phyloP scores from a whole-genome alignment of 352 stramenopile species.

The Blastocystis sp. region DNA sequence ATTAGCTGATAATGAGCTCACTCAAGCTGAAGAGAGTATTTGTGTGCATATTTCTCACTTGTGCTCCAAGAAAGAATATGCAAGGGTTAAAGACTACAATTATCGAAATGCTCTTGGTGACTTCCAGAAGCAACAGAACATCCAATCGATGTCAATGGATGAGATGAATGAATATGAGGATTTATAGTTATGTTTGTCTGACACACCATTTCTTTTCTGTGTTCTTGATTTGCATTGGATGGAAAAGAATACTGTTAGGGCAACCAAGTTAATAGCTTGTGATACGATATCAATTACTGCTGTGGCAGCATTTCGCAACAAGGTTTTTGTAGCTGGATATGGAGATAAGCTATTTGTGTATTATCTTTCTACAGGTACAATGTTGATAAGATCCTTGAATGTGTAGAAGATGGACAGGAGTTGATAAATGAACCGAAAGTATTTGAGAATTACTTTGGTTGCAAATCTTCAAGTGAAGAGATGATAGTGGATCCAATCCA shows the following conservation, averaged over 20 bases:
- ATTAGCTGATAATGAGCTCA: background rate
- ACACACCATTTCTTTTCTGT: background rate
- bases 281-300: background rate
- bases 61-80: constrained; percentile 60
- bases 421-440: background rate
- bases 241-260: constrained; percentile 59
- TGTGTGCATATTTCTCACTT: constrained; percentile 34
- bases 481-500: constrained; percentile 44
- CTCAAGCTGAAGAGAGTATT: constrained; percentile 21
- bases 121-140: constrained; percentile 62
- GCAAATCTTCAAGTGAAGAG: background rate
- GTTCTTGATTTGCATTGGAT: constrained; percentile 11
- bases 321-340: constrained; percentile 2
- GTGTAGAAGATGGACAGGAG: constrained; percentile 10
- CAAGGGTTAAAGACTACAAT: constrained; percentile 27
- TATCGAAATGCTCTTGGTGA: constrained; percentile 30
- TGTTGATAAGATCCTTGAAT: background rate
- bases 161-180: background rate
- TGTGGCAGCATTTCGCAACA: constrained; percentile 16
- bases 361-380: background rate
- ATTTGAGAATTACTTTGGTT: constrained; percentile 17
- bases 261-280: background rate
- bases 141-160: constrained; percentile 44
- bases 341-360: constrained; percentile 25
- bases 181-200: background rate